Conservation (phyloP, 148 eudicot genomes). For the Camellia lanceoleosa region DNA sequence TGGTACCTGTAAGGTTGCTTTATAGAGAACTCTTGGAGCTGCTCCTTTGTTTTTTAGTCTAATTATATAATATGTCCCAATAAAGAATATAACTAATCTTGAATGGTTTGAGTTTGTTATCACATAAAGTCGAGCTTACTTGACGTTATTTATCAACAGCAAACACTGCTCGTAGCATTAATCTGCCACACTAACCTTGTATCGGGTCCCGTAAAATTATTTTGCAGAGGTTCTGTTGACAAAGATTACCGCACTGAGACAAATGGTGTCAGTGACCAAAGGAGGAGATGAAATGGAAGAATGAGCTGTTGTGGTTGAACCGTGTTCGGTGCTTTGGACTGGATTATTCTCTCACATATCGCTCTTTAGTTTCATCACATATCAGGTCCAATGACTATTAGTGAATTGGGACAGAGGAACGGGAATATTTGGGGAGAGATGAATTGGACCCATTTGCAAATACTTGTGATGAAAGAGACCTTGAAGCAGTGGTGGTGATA, state of each 20-base stretch:
- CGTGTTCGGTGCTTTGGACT: background rate
- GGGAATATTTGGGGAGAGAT: too few species aligned
- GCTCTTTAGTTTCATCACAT: background rate
- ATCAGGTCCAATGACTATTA: too few species aligned
- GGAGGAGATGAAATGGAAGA: slow-evolving; percentile 94
- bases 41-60: background rate
- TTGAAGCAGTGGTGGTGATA: too few species aligned
- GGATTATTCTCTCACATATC: background rate
- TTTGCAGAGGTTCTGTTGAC: slow-evolving; percentile 71
- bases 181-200: background rate
- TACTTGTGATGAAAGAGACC: too few species aligned
- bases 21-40: background rate
- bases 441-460: too few species aligned
- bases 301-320: slow-evolving; percentile 18
- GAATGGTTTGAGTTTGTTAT: background rate
- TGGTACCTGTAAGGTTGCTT: background rate
- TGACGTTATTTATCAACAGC: background rate
- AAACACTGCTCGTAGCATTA: background rate
- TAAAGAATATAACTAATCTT: background rate
- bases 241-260: slow-evolving; percentile 54
- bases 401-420: too few species aligned
- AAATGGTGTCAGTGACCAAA: slow-evolving; percentile 45
- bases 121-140: background rate
- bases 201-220: too few species aligned
- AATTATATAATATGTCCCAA: background rate